These are phyloP conservation scores for Penicillium sumatraense DNA, from an alignment of 2,329 filamentous ascomycete species.

Conservation along the genomic window DNA sequence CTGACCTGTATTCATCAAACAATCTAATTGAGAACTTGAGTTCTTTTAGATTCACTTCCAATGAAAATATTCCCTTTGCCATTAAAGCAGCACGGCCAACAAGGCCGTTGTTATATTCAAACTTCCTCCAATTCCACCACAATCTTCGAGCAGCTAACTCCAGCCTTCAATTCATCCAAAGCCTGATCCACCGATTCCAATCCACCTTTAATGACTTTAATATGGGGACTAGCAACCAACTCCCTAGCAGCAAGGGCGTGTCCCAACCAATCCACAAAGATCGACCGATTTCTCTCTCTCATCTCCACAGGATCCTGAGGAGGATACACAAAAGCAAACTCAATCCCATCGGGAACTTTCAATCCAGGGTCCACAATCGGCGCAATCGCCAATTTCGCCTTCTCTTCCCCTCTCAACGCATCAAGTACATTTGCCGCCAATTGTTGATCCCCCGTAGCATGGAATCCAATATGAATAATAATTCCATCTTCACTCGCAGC, in stretches of 20 bases:
- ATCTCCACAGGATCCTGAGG: slow-evolving; percentile 13
- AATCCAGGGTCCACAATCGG: slow-evolving; percentile 6
- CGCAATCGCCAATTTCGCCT: slow-evolving; percentile 14
- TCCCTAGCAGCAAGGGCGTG: slow-evolving; percentile 14
- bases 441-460: slow-evolving; percentile 12
- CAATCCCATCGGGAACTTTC: slow-evolving; percentile 12
- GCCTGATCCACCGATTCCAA: slow-evolving; percentile 22
- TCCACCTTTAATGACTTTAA: slow-evolving; percentile 22
- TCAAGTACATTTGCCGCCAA: slow-evolving; percentile 8
- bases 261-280: slow-evolving; percentile 26
- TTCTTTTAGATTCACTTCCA: too few relatives aligned
- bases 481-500: slow-evolving; percentile 14
- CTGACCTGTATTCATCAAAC: not conserved
- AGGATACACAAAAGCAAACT: slow-evolving; percentile 11
- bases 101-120: too few relatives aligned
- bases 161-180: slow-evolving; percentile 24
- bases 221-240: slow-evolving; percentile 24
- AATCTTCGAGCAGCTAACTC: slow-evolving; percentile 29
- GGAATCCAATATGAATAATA: slow-evolving; percentile 2
- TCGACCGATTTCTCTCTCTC: slow-evolving; percentile 9
- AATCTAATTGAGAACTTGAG: not conserved
- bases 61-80: too few relatives aligned
- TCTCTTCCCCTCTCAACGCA: not conserved
- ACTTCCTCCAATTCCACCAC: slow-evolving; percentile 17
- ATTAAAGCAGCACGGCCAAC: too few relatives aligned